These are phyloP conservation scores for Fusarium equiseti DNA, from an alignment of 2,329 filamentous ascomycete genomes.

Conservation along the genomic window DNA sequence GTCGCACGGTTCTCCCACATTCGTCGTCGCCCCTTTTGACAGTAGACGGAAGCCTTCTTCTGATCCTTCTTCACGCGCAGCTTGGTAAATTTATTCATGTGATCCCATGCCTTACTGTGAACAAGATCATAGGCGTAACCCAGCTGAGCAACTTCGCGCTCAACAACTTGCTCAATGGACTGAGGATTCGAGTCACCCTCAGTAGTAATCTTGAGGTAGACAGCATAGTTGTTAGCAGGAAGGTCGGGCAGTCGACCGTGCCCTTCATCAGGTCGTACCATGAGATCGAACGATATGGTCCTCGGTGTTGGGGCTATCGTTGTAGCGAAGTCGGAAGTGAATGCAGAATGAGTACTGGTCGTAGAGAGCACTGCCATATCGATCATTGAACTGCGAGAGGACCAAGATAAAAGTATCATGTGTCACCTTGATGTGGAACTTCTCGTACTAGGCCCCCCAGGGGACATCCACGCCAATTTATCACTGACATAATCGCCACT, in stretches of 20 bases:
- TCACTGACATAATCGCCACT: constrained; percentile 69
- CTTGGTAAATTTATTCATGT: constrained; percentile 63
- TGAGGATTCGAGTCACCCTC: constrained; percentile 57
- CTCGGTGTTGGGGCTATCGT: constrained; percentile 63
- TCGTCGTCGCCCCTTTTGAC: constrained; percentile 59
- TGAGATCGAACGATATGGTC: constrained; percentile 72
- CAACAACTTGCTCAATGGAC: constrained; percentile 69
- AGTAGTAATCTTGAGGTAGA: constrained; percentile 68
- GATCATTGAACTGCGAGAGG: constrained; percentile 71
- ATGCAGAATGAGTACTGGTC: constrained; percentile 68
- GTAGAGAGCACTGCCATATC: constrained; percentile 71
- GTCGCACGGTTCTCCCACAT: constrained; percentile 64
- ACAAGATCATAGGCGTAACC: constrained; percentile 71
- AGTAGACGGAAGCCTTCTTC: constrained; percentile 61
- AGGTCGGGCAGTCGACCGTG: constrained; percentile 67
- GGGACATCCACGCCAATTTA: constrained; percentile 73
- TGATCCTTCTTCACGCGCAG: constrained; percentile 63
- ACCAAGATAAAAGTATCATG: constrained; percentile 69
- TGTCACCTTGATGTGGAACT: constrained; percentile 69
- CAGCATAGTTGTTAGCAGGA: constrained; percentile 66
- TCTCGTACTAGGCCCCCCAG: constrained; percentile 72
- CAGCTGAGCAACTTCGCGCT: constrained; percentile 67
- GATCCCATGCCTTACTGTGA: constrained; percentile 67
- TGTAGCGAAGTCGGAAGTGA: constrained; percentile 63
- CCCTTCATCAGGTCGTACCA: constrained; percentile 68